Evolutionary conservation across 257 asterid species (phyloP).

Genomic region (Jacaranda copaia): DNA sequence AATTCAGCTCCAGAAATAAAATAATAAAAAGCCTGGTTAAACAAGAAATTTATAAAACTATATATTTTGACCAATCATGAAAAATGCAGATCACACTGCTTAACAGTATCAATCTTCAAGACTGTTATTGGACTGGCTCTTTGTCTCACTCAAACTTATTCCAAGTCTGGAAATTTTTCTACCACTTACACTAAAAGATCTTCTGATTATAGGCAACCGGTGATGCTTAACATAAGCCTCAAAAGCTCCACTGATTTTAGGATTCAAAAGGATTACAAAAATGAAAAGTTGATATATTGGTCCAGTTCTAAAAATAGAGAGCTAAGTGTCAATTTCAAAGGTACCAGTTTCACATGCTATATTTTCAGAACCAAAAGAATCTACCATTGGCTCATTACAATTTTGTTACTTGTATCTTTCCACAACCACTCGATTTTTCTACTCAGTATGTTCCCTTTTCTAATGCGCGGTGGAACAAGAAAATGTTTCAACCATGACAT

Average conservation of each 20-base stretch:
- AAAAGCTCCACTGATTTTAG: background rate
- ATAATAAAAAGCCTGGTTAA: slow-evolving; percentile 11
- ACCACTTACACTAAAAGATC: background rate
- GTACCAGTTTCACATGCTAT: background rate
- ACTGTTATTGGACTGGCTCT: background rate
- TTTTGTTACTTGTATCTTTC: background rate
- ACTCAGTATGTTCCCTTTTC: slow-evolving; percentile 5
- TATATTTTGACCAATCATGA: slow-evolving; percentile 15
- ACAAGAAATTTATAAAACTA: background rate
- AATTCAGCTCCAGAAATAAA: slow-evolving; percentile 16
- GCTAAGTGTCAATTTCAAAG: background rate
- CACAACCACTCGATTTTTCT: background rate
- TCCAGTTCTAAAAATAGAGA: background rate
- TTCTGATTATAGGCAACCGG: background rate
- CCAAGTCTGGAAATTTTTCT: background rate
- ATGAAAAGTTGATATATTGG: background rate
- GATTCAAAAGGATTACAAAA: slow-evolving; percentile 1
- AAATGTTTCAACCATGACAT: background rate
- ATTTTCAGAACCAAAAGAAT: background rate
- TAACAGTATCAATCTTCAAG: slow-evolving; percentile 16
- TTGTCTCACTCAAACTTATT: slow-evolving; percentile 21
- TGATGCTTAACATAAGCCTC: background rate
- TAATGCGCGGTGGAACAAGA: background rate
- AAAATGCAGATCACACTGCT: background rate
- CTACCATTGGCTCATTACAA: background rate